Percentiles rank a stretch among this genome's conserved stretches.
These are phyloP conservation scores for Hypomyces rosellus DNA, from an alignment of 2,329 filamentous ascomycete species.

Conservation along the genomic window DNA sequence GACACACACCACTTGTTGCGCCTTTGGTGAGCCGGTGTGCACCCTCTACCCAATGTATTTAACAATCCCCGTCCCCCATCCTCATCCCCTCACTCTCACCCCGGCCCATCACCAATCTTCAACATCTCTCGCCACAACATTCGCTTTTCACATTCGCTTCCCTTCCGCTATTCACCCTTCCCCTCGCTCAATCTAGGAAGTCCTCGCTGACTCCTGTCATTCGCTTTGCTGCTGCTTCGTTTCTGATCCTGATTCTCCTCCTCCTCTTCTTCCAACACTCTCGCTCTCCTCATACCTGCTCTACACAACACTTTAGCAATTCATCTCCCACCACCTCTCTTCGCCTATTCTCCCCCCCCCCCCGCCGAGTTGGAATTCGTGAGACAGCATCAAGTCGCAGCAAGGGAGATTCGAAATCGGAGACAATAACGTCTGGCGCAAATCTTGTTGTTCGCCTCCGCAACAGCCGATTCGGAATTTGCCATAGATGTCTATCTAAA, in stretches of 20 bases:
- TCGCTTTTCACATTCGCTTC: conserved; percentile 38
- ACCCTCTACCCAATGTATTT: conserved; percentile 20
- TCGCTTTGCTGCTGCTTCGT: conserved; percentile 56
- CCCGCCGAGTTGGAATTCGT: not conserved
- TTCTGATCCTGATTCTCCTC: conserved; percentile 38
- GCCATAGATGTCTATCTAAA: conserved; percentile 11
- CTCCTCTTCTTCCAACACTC: conserved; percentile 10
- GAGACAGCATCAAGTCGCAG: not conserved
- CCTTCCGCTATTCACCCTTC: conserved; percentile 32
- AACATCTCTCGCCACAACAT: conserved; percentile 19
- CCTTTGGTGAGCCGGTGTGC: not conserved
- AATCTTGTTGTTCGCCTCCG: conserved; percentile 1
- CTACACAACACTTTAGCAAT: not conserved
- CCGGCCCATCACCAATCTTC: conserved; percentile 22
- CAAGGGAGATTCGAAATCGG: conserved; percentile 2
- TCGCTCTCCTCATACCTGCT: not conserved
- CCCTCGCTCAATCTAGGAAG: conserved; percentile 49
- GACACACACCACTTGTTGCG: no score
- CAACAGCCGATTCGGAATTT: conserved; percentile 2
- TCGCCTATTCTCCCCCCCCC: no score
- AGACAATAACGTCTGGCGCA: not conserved
- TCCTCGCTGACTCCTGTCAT: conserved; percentile 70
- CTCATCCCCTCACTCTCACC: conserved; percentile 17
- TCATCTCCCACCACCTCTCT: no score
- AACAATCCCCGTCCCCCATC: conserved; percentile 20